Evolutionary conservation across 2,329 filamentous ascomycete genomes (phyloP).

Genomic region (Davidsoniella eucalypti): DNA sequence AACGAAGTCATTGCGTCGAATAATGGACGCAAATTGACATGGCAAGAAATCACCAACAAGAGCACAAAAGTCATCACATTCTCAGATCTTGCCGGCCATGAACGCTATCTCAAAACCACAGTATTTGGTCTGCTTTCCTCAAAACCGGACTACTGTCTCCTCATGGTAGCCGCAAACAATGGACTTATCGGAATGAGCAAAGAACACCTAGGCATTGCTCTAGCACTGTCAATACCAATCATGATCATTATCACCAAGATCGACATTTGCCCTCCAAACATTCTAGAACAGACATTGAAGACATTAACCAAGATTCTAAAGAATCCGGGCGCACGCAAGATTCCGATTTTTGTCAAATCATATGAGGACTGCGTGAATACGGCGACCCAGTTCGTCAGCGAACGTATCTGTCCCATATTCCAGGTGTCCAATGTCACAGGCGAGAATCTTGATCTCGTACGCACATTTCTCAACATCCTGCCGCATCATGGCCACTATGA

Average conservation of each 20-base stretch:
- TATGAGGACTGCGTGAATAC: slow-evolving; percentile 88
- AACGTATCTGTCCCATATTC: slow-evolving; percentile 92
- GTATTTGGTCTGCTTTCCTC: slow-evolving; percentile 90
- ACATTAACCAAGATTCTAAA: slow-evolving; percentile 89
- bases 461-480: slow-evolving; percentile 85
- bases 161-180: slow-evolving; percentile 98
- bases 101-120: slow-evolving; percentile 85
- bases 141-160: slow-evolving; percentile 89
- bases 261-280: slow-evolving; percentile 92
- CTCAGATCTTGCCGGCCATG: slow-evolving; percentile 87
- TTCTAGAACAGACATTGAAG: slow-evolving; percentile 80
- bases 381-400: slow-evolving; percentile 85
- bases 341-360: slow-evolving; percentile 87
- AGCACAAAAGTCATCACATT: slow-evolving; percentile 96
- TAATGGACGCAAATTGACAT: slow-evolving; percentile 72
- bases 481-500: slow-evolving; percentile 92
- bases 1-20: slow-evolving; percentile 71
- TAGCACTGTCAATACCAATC: slow-evolving; percentile 89
- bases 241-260: slow-evolving; percentile 98
- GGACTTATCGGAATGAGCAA: slow-evolving; percentile 96
- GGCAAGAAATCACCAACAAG: slow-evolving; percentile 93
- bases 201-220: slow-evolving; percentile 87
- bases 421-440: slow-evolving; percentile 97
- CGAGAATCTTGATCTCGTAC: slow-evolving; percentile 74
- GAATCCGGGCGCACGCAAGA: slow-evolving; percentile 82